Evolutionary conservation across 306 rosid genomes (phyloP).

Genomic region (Casuarina equisetifolia): DNA sequence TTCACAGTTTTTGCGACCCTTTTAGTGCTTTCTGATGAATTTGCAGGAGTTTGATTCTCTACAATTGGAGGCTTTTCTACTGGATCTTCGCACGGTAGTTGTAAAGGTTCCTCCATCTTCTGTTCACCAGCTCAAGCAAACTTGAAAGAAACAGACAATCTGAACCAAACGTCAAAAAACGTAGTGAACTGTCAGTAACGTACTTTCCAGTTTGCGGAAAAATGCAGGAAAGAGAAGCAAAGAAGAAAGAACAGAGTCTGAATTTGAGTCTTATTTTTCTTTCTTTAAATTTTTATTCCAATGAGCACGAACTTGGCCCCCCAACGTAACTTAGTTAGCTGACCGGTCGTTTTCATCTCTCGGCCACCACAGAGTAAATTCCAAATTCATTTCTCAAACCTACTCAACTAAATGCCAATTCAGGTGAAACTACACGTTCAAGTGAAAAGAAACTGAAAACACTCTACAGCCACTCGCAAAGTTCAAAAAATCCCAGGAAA

Average conservation of each 20-base stretch:
- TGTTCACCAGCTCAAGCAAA: slow-evolving; percentile 16
- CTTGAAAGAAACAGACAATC: slow-evolving; percentile 14
- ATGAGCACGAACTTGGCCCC: neutral
- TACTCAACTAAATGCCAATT: slow-evolving; percentile 5
- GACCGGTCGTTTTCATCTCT: neutral
- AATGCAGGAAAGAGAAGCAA: neutral
- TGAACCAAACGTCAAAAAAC: slow-evolving; percentile 11
- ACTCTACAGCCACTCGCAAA: slow-evolving; percentile 20
- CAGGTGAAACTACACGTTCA: slow-evolving; percentile 22
- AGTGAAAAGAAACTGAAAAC: neutral
- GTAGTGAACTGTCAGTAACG: neutral
- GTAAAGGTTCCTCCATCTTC: slow-evolving; percentile 64
- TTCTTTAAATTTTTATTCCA: neutral
- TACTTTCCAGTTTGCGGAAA: slow-evolving; percentile 12
- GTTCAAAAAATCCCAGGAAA: slow-evolving; percentile 7
- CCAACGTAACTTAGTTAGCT: neutral
- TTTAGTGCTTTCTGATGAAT: slow-evolving; percentile 34
- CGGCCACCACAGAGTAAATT: neutral
- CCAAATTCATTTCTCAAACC: slow-evolving; percentile 7
- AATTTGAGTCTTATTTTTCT: neutral
- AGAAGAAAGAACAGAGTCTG: neutral
- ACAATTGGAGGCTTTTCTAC: slow-evolving; percentile 37
- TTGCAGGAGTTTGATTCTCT: slow-evolving; percentile 22
- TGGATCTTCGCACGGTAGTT: slow-evolving; percentile 35
- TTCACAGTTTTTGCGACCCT: slow-evolving; percentile 39